Conservation (phyloP, 1,139 yeast genomes). For the Debaryomyces sp. region DNA sequence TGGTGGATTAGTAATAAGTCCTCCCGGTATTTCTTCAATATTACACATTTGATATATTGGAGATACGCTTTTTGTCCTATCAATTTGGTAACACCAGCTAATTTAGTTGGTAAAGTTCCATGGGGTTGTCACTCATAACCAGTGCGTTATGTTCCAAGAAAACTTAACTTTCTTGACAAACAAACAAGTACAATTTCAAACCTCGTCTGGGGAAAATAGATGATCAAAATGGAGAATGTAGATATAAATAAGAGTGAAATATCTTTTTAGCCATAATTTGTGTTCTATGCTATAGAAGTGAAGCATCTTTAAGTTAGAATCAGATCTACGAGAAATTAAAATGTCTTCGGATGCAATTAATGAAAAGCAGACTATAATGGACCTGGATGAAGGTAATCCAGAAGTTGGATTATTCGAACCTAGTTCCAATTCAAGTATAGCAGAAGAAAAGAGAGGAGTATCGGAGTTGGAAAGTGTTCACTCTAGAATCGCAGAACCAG, state of each 20-base stretch:
- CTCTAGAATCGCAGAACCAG: slow-evolving; percentile 25
- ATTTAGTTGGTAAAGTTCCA: too few relatives aligned
- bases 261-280: not conserved
- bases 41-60: too few relatives aligned
- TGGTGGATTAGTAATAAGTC: not conserved
- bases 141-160: not conserved
- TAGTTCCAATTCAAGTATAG: slow-evolving; percentile 24
- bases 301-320: not conserved
- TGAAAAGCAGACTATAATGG: too few relatives aligned
- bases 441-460: slow-evolving; percentile 18
- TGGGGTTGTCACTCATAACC: not conserved
- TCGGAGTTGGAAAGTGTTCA: slow-evolving; percentile 30
- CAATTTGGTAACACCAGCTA: too few relatives aligned
- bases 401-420: too few relatives aligned
- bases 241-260: not conserved
- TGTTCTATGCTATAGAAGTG: too few relatives aligned
- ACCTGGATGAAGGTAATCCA: too few relatives aligned
- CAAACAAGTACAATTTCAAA: not conserved
- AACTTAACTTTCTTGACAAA: too few relatives aligned
- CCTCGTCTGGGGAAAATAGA: not conserved
- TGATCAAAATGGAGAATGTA: not conserved
- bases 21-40: not conserved
- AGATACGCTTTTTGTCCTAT: too few relatives aligned
- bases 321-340: not conserved
- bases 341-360: not conserved